Base-by-base conservation (phyloP, 2,329 filamentous ascomycete species). In the Cryphonectria japonica region DNA sequence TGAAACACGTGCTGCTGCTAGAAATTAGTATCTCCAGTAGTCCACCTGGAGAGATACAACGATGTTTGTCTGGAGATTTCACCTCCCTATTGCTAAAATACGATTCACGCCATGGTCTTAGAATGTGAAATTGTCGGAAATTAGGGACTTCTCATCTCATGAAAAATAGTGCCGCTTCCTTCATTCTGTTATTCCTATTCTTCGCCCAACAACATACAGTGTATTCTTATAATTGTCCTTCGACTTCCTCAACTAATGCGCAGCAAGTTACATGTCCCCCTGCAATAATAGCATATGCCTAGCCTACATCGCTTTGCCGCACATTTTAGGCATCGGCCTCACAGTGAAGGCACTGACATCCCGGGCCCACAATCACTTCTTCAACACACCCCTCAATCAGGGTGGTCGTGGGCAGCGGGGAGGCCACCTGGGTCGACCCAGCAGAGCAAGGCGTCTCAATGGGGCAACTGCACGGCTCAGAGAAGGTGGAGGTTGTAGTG, bases 351-450 rank as follows among this genome's bases (percentile, higher is more conserved):
- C 63, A 65, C 29, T 14, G 16, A 50, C 63, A 65, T 3, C 63
- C 63, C 13, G 63, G 63, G 19, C 63, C 63, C 26, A 65, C 41
- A 14, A 65, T 8, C 16, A 65, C 43, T 37, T 65, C 63, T 43
- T 65, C 63, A 7, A 50, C 29, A 52, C 63, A 65, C 5, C 41
- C 63, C 43, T 65, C 63, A 34, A 65, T 29, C 26, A 65, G 22
- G 8, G 63, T 65, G 1, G 63, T 65, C 14, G 43, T 65, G 3
- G 63, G 63, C 14, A 65, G 41, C 26, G 63, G 63, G 2, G 14
- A 34, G 26, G 63, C 9, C n/a, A 22, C 29, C 16, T 46, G 26
- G 50, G 63, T 65, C 7, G 63, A 65, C 3, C 63, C 63, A 3
- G 63, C 41, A 19, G 63, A 46, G 63, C 63, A 65, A 37, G 63